These are phyloP conservation scores for Linnemannia elongata DNA, from an alignment of 192 early-diverging fungal genomes.

Conservation along the genomic window DNA sequence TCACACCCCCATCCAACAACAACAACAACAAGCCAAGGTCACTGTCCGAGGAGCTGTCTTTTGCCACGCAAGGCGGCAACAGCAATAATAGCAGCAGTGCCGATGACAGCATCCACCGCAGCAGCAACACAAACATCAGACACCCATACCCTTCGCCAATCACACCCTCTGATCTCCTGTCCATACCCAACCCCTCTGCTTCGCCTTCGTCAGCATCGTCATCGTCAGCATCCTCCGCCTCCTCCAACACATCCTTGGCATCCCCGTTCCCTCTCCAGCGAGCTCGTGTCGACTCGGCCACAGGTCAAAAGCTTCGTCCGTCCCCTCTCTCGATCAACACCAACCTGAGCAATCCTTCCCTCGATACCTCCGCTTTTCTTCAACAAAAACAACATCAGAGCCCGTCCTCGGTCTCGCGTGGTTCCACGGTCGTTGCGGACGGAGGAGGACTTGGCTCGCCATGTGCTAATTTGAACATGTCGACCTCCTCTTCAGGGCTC, in stretches of 20 bases:
- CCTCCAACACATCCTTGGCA: background rate
- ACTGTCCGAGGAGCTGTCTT: conserved; percentile 37
- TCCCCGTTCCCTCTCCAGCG: conserved; percentile 9
- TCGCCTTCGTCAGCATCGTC: conserved; percentile 13
- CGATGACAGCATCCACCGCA: conserved; percentile 5
- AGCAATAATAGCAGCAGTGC: background rate
- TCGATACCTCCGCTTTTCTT: conserved; percentile 7
- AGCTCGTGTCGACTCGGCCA: background rate
- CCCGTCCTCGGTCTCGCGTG: conserved; percentile 23
- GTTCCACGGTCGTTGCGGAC: conserved; percentile 22
- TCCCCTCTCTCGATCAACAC: conserved; percentile 54
- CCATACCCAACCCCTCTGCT: conserved; percentile 24
- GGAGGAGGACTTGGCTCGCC: conserved; percentile 23
- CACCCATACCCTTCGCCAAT: conserved; percentile 37
- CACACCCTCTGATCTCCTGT: conserved; percentile 49
- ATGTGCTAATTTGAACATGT: conserved; percentile 32
- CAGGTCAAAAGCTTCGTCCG: conserved; percentile 23
- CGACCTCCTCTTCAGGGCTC: background rate
- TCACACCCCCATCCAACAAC: background rate
- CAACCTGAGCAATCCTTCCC: conserved; percentile 1
- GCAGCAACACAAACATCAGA: conserved; percentile 12
- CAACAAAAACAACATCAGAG: background rate
- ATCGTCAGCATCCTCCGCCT: conserved; percentile 9
- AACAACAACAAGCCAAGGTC: conserved; percentile 18
- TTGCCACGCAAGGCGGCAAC: conserved; percentile 16